Percentiles rank a stretch among this genome's conserved stretches.
Evolutionary conservation across 495 filamentous ascomycete genomes (phyloP).

Genomic region (Neurospora sp.): DNA sequence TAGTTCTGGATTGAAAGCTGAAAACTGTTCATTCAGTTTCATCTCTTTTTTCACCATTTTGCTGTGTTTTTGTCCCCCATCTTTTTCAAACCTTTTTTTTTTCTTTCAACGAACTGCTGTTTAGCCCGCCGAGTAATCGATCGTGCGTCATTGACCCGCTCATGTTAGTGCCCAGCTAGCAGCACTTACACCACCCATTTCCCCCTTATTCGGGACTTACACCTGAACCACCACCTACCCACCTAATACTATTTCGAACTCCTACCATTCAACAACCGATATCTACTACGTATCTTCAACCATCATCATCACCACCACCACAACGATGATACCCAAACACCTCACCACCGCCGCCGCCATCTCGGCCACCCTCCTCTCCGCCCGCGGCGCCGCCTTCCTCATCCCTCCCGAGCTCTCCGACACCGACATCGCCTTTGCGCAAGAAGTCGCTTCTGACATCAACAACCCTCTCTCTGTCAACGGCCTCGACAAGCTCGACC

Average conservation of each 20-base stretch:
- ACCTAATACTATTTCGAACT: background rate
- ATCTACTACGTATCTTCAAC: background rate
- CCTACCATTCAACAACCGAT: background rate
- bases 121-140: background rate
- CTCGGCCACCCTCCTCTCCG: conserved; percentile 9
- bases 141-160: background rate
- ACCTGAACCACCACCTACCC: background rate
- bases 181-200: background rate
- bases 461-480: background rate
- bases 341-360: conserved; percentile 15
- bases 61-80: background rate
- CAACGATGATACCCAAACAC: conserved; percentile 19
- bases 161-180: background rate
- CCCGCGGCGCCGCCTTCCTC: conserved; percentile 15
- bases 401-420: conserved; percentile 15
- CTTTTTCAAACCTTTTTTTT: background rate
- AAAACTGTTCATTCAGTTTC: background rate
- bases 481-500: conserved; percentile 1
- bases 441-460: background rate
- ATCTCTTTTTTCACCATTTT: background rate
- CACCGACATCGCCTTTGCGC: conserved; percentile 6
- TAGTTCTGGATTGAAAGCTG: background rate
- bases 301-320: background rate
- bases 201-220: background rate
- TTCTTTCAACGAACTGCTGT: background rate